Percentiles rank a stretch among this genome's conserved stretches.
These are phyloP conservation scores for Aspergillus terreus DNA, from an alignment of 2,329 filamentous ascomycete species.

Conservation along the genomic window DNA sequence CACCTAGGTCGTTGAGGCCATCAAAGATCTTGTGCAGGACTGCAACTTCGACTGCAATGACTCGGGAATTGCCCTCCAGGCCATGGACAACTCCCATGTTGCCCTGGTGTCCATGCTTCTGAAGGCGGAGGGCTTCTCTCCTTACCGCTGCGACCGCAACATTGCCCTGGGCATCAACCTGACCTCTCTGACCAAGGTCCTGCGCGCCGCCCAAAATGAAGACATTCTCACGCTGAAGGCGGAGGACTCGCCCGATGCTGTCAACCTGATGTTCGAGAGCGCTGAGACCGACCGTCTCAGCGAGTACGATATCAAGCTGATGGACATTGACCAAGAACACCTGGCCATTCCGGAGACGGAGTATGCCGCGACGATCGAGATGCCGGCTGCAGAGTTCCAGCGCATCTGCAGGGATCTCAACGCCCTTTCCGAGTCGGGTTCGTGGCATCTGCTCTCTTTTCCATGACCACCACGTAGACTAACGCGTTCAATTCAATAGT, in stretches of 20 bases:
- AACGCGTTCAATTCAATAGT: slow-evolving; percentile 51
- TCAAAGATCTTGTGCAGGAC: slow-evolving; percentile 98
- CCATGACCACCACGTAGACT: not conserved
- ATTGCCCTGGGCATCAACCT: slow-evolving; percentile 98
- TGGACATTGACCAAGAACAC: slow-evolving; percentile 99
- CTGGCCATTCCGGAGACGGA: slow-evolving; percentile 98
- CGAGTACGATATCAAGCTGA: slow-evolving; percentile 99
- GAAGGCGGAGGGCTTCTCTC: slow-evolving; percentile 88
- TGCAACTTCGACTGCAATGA: slow-evolving; percentile 99
- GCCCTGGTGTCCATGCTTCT: slow-evolving; percentile 98
- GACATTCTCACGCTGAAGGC: slow-evolving; percentile 96
- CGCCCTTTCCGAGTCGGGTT: slow-evolving; percentile 93
- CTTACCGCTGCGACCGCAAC: slow-evolving; percentile 98
- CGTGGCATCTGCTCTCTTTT: slow-evolving; percentile 29
- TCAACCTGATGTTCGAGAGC: slow-evolving; percentile 96
- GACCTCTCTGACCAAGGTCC: slow-evolving; percentile 91
- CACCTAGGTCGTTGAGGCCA: slow-evolving; percentile 85
- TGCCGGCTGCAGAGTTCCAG: slow-evolving; percentile 88
- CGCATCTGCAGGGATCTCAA: slow-evolving; percentile 91
- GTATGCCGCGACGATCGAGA: slow-evolving; percentile 83
- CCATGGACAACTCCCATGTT: slow-evolving; percentile 99
- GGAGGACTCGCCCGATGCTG: slow-evolving; percentile 90
- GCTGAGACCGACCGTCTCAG: slow-evolving; percentile 81
- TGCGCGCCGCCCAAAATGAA: slow-evolving; percentile 89
- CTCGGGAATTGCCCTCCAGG: slow-evolving; percentile 93